phyloP scores from a whole-genome alignment of 2,329 filamentous ascomycete genomes.

The Botryotinia narcissicola region DNA sequence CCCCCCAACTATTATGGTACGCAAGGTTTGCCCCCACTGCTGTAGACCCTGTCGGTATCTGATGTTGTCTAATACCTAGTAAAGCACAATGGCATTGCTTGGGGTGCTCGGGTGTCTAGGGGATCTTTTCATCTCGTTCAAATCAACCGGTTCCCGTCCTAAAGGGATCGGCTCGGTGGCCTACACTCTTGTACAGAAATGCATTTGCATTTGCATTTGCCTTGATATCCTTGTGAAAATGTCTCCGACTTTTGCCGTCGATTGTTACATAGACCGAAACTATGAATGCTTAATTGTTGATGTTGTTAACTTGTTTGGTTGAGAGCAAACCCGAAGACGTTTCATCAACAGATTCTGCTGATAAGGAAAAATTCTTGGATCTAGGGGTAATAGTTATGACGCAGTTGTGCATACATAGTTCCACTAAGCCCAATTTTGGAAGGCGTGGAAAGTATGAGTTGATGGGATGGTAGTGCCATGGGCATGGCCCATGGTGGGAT shows the following conservation, averaged over 20 bases:
- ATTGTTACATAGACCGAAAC: background rate
- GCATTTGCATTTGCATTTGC: background rate
- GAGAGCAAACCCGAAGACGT: background rate
- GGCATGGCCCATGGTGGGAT: background rate
- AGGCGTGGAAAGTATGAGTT: background rate
- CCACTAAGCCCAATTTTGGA: background rate
- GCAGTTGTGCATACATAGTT: conserved; percentile 6
- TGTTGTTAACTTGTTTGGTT: background rate
- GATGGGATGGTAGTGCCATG: conserved; percentile 6
- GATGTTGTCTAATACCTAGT: background rate
- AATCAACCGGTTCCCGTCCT: background rate
- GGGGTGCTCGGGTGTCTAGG: background rate
- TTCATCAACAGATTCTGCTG: background rate
- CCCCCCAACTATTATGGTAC: background rate
- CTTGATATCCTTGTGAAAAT: background rate
- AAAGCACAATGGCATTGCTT: background rate
- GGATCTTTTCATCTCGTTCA: background rate
- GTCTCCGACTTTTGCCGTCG: background rate
- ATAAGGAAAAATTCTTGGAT: conserved; percentile 4
- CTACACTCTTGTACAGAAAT: background rate
- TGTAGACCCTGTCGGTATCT: background rate
- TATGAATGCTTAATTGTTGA: background rate
- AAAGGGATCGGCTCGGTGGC: background rate
- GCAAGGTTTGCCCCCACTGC: background rate
- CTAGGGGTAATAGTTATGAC: background rate